These are phyloP conservation scores for Phytopythium cucurbitacearum DNA, from an alignment of 352 stramenopile species.

Conservation along the genomic window DNA sequence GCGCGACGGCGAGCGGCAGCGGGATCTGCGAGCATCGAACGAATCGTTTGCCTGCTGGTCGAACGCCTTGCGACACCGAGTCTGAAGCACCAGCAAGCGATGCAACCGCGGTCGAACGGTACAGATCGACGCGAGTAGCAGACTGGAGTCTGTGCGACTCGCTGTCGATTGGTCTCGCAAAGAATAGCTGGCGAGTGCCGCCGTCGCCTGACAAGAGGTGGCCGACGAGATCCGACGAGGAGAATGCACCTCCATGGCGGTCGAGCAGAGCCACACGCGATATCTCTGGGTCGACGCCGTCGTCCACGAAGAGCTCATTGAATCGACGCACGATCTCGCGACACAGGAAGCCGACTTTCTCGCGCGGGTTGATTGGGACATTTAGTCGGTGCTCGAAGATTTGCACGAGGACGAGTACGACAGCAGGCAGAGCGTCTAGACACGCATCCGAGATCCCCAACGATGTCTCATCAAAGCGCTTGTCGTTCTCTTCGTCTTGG, in stretches of 20 bases:
- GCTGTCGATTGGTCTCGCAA: constrained; percentile 1
- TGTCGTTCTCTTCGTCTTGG: background rate
- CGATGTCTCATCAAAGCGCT: background rate
- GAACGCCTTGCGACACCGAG: background rate
- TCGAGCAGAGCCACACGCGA: constrained; percentile 48
- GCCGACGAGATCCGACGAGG: constrained; percentile 21
- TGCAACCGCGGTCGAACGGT: background rate
- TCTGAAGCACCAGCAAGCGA: background rate
- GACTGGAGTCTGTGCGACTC: background rate
- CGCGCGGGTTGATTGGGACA: constrained; percentile 49
- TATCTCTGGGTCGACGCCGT: constrained; percentile 15
- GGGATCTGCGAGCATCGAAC: constrained; percentile 45
- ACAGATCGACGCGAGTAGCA: background rate
- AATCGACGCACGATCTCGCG: constrained; percentile 52
- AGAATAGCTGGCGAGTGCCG: background rate
- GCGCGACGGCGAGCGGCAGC: constrained; percentile 44
- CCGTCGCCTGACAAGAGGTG: constrained; percentile 1
- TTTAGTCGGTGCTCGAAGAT: constrained; percentile 45
- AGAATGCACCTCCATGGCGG: constrained; percentile 47
- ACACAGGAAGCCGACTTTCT: constrained; percentile 38
- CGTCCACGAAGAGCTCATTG: constrained; percentile 46
- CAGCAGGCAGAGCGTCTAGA: constrained; percentile 21
- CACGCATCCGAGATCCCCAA: constrained; percentile 8
- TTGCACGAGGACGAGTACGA: constrained; percentile 55
- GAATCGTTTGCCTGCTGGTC: constrained; percentile 10